A percentile compares a stretch with the other conserved stretches of the same genome.
These are phyloP conservation scores for Eragrostis nindensis DNA, from an alignment of 176 grass and related monocot species.

Conservation along the genomic window DNA sequence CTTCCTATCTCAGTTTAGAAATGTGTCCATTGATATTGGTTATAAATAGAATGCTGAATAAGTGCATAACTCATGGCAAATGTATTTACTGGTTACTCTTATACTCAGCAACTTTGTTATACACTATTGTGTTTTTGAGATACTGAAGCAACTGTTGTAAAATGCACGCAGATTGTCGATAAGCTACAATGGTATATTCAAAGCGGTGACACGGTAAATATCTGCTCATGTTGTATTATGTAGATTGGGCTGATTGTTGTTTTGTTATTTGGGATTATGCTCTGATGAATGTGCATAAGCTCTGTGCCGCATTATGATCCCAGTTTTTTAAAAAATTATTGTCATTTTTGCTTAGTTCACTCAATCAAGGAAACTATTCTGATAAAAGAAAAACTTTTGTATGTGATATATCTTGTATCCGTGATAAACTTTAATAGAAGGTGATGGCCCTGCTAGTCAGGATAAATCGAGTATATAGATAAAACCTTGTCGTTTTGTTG, in stretches of 20 bases:
- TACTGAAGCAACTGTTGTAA: slow-evolving; percentile 25
- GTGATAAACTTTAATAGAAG: not conserved
- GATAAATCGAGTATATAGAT: not conserved
- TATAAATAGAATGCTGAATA: not conserved
- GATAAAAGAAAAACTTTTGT: slow-evolving; percentile 5
- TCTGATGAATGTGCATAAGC: slow-evolving; percentile 16
- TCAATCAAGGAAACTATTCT: slow-evolving; percentile 11
- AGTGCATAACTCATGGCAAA: not conserved
- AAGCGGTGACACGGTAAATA: slow-evolving; percentile 79
- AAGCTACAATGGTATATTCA: slow-evolving; percentile 93
- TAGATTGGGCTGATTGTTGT: not conserved
- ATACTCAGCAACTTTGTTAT: not conserved
- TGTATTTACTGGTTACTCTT: slow-evolving; percentile 1
- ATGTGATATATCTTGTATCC: slow-evolving; percentile 23
- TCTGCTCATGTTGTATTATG: slow-evolving; percentile 18
- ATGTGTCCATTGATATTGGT: slow-evolving; percentile 7
- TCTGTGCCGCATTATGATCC: slow-evolving; percentile 7
- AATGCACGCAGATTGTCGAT: slow-evolving; percentile 77
- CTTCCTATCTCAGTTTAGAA: not conserved
- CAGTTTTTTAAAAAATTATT: not conserved
- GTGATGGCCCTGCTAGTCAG: slow-evolving; percentile 5
- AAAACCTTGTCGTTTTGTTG: not conserved
- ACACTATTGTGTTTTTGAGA: slow-evolving; percentile 12
- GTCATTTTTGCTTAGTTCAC: slow-evolving; percentile 16
- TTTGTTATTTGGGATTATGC: slow-evolving; percentile 2